Conservation (phyloP, 179 eudicot genomes). For the Patellifolia procumbens region DNA sequence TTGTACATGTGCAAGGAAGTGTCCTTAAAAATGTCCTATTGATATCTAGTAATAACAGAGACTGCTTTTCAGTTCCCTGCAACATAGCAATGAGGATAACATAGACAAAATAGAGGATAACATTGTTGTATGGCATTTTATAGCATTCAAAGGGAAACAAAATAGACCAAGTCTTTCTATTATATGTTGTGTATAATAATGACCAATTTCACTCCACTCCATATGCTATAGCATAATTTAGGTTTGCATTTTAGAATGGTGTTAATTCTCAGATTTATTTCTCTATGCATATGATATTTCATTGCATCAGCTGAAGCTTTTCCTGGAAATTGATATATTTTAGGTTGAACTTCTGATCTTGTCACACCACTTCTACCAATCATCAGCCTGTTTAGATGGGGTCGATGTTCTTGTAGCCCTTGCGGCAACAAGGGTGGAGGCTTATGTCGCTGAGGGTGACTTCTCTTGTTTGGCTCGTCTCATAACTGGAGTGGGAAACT, state of each 20-base stretch:
- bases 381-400: conserved; percentile 97
- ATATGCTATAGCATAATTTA: conserved; percentile 9
- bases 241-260: background rate
- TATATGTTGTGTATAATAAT: background rate
- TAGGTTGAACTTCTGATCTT: conserved; percentile 99
- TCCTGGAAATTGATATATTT: conserved; percentile 28
- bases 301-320: conserved; percentile 22
- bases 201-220: background rate
- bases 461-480: conserved; percentile 94
- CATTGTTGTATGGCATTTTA: background rate
- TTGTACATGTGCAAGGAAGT: background rate
- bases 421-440: conserved; percentile 96
- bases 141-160: background rate
- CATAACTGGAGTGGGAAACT: conserved; percentile 96
- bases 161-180: background rate
- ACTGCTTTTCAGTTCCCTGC: background rate
- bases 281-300: background rate
- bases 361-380: conserved; percentile 98
- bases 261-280: background rate
- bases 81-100: background rate
- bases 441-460: conserved; percentile 94
- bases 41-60: background rate
- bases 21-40: background rate
- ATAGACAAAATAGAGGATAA: too few species aligned
- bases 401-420: conserved; percentile 99